Base-by-base conservation (phyloP, 2,329 filamentous ascomycete species). In the Furcasterigmium sp. region DNA sequence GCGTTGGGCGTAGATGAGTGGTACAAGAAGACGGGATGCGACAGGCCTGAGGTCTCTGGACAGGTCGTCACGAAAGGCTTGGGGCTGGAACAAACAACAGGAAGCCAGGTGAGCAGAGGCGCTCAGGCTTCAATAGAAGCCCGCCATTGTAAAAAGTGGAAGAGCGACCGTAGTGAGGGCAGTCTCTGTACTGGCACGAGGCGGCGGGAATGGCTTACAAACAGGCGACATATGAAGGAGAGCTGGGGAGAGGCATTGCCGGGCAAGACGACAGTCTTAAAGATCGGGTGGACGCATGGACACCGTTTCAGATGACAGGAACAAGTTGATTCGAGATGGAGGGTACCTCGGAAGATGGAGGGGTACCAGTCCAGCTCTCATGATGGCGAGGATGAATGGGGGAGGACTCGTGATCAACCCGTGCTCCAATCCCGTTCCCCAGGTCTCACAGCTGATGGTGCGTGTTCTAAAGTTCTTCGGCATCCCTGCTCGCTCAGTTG, bases 251-350 rank as follows among this genome's bases (percentile, higher is more conserved):
- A 15, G 15, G 32, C 17, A 35, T 17, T 15, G 32, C 11, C 17
- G 32, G n/a, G 7, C 11, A 32, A 15, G 32, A 17, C 32, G 17
- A 35, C 32, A 17, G 14, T 26, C 32, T 17, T 17, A 15, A 9
- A 35, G 32, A n/a, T 9, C 32, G 32, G 32, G 18, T 17, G 32
- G 15, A 15, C 17, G 32, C 32, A 35, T 35, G 32, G 17, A 9
- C n/a, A 35, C 32, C n/a, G 32, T 35, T 35, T 35, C 32, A 35
- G 32, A 35, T 18, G 32, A 35, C 32, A 15, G 32, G 32, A 35
- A 15, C 15, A 11, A 6, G 28, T n/a, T n/a, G n/a, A n/a, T n/a
- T n/a, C n/a, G 23, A 26, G 23, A 26, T 26, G 23, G 23, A 26
- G 23, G 23, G 23, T 11, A 26, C 23, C 23, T 26, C 23, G 23